Evolutionary conservation across 306 rosid species (phyloP).

Genomic region (Casuarina equisetifolia): DNA sequence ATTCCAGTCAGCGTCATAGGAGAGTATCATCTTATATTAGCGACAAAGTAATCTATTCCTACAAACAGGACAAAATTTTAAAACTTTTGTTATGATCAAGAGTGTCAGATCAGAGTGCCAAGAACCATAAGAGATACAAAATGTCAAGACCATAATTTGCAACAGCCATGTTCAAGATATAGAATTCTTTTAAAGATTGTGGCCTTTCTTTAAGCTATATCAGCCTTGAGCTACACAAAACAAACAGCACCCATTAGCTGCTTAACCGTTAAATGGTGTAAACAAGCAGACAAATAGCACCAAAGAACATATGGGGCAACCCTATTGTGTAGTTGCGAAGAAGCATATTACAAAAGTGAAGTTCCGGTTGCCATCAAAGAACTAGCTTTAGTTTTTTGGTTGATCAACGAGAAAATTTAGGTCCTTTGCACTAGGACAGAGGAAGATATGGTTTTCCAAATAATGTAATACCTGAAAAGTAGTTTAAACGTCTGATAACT

Average conservation of each 20-base stretch:
- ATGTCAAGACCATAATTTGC: background rate
- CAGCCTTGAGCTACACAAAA: background rate
- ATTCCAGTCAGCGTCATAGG: background rate
- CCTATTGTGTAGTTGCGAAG: background rate
- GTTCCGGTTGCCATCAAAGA: background rate
- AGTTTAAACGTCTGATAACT: background rate
- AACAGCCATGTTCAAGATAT: background rate
- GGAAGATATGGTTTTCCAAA: conserved; percentile 3
- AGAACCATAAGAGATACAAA: background rate
- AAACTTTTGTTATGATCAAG: background rate
- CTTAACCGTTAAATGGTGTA: background rate
- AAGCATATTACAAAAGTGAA: background rate
- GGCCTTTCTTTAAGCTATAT: background rate
- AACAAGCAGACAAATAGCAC: background rate
- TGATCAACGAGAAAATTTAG: background rate
- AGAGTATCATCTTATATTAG: background rate
- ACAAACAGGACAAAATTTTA: background rate
- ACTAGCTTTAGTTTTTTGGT: background rate
- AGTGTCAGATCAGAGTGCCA: background rate
- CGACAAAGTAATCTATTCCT: background rate
- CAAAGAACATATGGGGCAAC: background rate
- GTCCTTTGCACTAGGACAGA: background rate
- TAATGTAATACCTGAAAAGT: background rate
- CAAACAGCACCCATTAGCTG: too few relatives aligned
- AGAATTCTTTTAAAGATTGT: background rate